Conservation (phyloP, 208 protist species). For the Crithidia thermophila region DNA sequence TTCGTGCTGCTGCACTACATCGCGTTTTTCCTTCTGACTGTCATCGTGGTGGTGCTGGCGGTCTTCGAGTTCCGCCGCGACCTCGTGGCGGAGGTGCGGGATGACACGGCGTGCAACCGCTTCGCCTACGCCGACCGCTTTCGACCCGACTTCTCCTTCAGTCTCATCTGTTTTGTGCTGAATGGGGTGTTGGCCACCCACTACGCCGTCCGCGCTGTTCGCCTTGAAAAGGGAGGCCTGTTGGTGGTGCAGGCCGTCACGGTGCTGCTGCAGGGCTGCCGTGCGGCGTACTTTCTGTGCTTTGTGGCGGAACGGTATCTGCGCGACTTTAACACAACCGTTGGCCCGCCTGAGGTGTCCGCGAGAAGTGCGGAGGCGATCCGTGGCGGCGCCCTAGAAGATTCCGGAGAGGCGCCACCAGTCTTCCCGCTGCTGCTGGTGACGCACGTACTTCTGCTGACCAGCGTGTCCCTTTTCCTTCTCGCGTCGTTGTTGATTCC, state of each 20-base stretch:
- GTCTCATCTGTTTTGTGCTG: constrained; percentile 45
- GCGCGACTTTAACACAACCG: neutral
- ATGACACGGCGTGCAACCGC: constrained; percentile 52
- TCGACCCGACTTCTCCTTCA: constrained; percentile 48
- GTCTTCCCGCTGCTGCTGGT: neutral
- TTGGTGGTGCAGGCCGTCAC: constrained; percentile 53
- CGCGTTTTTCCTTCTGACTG: constrained; percentile 12
- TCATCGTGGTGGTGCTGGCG: constrained; percentile 12
- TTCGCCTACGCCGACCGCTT: constrained; percentile 30
- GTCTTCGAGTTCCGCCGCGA: constrained; percentile 3
- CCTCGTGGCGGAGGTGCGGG: constrained; percentile 13
- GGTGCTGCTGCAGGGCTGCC: constrained; percentile 43
- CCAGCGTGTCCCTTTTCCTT: constrained; percentile 24
- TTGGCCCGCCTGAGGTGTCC: neutral
- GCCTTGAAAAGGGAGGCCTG: constrained; percentile 53
- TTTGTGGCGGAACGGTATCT: constrained; percentile 31
- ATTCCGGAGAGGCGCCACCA: neutral
- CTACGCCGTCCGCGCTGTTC: constrained; percentile 55
- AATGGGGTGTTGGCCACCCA: constrained; percentile 43
- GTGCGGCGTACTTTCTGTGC: constrained; percentile 48
- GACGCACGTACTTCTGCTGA: constrained; percentile 10
- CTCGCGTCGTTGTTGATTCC: constrained; percentile 20
- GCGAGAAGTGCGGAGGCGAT: too few species aligned
- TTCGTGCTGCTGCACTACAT: constrained; percentile 51
- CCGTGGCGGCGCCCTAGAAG: neutral